A percentile compares a stretch with the other conserved stretches of the same genome.
These are phyloP conservation scores for Peniophora sp. DNA, from an alignment of 1,284 basidiomycete genomes.

Conservation along the genomic window DNA sequence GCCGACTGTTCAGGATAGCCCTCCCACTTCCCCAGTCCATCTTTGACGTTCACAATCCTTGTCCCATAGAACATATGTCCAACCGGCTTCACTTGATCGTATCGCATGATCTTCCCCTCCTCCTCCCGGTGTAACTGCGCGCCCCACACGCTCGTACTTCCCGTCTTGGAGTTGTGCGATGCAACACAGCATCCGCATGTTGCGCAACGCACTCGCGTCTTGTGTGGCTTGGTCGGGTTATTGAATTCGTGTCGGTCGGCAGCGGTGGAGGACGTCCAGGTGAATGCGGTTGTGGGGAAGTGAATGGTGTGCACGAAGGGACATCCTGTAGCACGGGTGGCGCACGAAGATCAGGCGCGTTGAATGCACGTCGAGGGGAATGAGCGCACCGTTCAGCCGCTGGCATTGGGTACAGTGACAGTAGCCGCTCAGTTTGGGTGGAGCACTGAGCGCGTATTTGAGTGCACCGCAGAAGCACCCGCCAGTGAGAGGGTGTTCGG, in stretches of 20 bases:
- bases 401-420: conserved; percentile 64
- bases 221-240: conserved; percentile 41
- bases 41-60: conserved; percentile 45
- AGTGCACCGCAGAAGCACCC: conserved; percentile 47
- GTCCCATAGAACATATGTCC: conserved; percentile 61
- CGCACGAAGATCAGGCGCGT: not conserved
- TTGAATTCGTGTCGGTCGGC: conserved; percentile 35
- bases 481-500: conserved; percentile 21
- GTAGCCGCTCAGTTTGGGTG: conserved; percentile 46
- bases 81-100: conserved; percentile 47
- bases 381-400: conserved; percentile 37
- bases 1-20: conserved; percentile 45
- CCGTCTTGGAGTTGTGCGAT: conserved; percentile 37
- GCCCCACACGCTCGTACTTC: conserved; percentile 48
- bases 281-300: conserved; percentile 37
- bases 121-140: conserved; percentile 41
- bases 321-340: conserved; percentile 29
- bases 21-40: conserved; percentile 51
- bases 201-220: conserved; percentile 52
- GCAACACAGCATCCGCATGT: conserved; percentile 45
- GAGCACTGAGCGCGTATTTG: conserved; percentile 35
- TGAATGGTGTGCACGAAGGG: conserved; percentile 58
- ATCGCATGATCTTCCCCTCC: conserved; percentile 36
- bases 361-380: not conserved
- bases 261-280: conserved; percentile 39